These are phyloP conservation scores for Cordyceps militaris DNA, from an alignment of 2,329 filamentous ascomycete genomes.

Conservation along the genomic window DNA sequence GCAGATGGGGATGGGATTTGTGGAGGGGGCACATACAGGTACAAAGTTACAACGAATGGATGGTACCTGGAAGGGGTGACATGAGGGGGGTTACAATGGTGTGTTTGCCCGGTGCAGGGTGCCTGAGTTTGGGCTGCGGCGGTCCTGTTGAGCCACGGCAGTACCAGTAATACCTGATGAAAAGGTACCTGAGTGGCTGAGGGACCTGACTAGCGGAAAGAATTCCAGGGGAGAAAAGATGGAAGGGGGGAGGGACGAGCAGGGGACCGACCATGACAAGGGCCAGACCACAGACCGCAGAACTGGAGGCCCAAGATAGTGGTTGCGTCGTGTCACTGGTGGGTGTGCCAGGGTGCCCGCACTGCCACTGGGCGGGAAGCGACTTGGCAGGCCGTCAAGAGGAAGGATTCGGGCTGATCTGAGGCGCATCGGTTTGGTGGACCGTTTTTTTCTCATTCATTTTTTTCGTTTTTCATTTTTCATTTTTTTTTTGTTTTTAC, in stretches of 20 bases:
- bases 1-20: slow-evolving; percentile 7
- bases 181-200: neutral
- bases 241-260: neutral
- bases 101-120: neutral
- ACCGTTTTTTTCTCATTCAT: neutral
- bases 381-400: neutral
- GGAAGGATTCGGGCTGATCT: neutral
- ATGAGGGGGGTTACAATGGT: neutral
- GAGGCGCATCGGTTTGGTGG: neutral
- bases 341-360: neutral
- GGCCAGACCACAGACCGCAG: neutral
- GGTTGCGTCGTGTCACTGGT: neutral
- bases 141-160: neutral
- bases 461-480: neutral
- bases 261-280: neutral
- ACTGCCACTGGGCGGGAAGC: neutral
- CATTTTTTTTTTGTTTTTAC: neutral
- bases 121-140: neutral
- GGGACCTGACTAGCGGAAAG: slow-evolving; percentile 4
- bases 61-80: neutral
- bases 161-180: neutral
- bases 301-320: neutral
- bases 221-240: neutral
- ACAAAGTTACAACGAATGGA: neutral
- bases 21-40: too few relatives aligned